Evolutionary conservation across 345 rosid species (phyloP).

Genomic region (Eucalyptus regnans): DNA sequence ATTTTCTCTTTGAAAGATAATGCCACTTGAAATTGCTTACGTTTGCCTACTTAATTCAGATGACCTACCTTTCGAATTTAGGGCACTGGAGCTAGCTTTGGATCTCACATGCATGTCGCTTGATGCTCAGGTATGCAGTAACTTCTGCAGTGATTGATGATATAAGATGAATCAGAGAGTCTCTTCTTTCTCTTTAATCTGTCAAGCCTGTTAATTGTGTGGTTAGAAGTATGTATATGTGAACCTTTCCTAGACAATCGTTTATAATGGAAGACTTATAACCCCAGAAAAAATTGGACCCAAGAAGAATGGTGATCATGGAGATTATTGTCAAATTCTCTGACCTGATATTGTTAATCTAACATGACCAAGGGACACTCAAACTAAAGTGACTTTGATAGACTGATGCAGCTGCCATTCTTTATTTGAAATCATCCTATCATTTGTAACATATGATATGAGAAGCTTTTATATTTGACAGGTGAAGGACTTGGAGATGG

Average conservation of each 20-base stretch:
- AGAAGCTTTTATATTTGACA: slow-evolving; percentile 7
- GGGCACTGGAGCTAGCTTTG: slow-evolving; percentile 88
- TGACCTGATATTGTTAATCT: background rate
- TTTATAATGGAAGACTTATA: background rate
- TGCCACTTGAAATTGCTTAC: slow-evolving; percentile 4
- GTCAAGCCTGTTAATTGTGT: background rate
- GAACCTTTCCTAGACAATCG: background rate
- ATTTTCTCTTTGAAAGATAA: background rate
- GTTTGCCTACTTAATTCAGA: slow-evolving; percentile 38
- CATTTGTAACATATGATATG: background rate
- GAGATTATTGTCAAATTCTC: background rate
- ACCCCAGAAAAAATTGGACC: background rate
- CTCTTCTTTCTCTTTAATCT: background rate
- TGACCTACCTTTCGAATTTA: slow-evolving; percentile 94
- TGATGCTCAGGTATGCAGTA: slow-evolving; percentile 60
- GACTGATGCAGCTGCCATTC: background rate
- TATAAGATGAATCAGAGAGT: background rate
- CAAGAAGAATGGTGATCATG: background rate
- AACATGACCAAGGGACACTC: background rate
- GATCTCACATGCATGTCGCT: slow-evolving; percentile 82
- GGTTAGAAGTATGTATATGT: background rate
- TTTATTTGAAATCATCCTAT: background rate
- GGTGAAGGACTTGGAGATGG: slow-evolving; percentile 86
- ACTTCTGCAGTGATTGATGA: background rate
- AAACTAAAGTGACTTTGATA: background rate